Evolutionary conservation across 202 grass and related monocot species (phyloP).

Genomic region (Digitaria exilis): DNA sequence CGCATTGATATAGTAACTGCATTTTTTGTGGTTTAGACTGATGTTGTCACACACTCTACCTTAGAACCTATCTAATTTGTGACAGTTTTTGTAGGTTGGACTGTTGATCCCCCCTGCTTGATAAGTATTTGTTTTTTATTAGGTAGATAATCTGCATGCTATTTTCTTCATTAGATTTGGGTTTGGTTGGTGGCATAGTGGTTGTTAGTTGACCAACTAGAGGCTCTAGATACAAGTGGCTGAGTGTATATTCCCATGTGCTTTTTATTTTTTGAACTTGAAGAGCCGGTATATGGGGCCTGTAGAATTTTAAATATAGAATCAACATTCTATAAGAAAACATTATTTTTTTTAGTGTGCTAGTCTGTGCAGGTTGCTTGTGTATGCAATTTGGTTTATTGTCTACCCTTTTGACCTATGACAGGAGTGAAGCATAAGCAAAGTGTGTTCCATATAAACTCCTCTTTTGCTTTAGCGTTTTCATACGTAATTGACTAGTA

Average conservation of each 20-base stretch:
- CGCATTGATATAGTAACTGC: neutral
- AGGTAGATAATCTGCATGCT: constrained; percentile 7
- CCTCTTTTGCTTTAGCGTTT: constrained; percentile 26
- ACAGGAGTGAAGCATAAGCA: constrained; percentile 58
- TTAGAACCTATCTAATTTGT: constrained; percentile 27
- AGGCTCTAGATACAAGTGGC: constrained; percentile 41
- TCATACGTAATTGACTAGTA: constrained; percentile 36
- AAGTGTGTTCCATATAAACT: constrained; percentile 32
- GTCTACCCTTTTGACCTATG: constrained; percentile 39
- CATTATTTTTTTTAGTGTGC: neutral
- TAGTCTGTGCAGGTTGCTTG: constrained; percentile 20
- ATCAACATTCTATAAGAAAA: neutral
- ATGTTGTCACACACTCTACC: neutral
- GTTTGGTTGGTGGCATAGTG: constrained; percentile 51
- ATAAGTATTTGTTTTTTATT: constrained; percentile 17
- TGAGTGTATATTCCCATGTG: constrained; percentile 32
- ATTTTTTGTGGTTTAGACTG: neutral
- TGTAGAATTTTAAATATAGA: neutral
- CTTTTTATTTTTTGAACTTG: constrained; percentile 26
- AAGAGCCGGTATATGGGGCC: neutral
- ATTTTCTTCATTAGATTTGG: constrained; percentile 38
- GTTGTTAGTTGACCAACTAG: constrained; percentile 58
- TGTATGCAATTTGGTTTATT: constrained; percentile 42
- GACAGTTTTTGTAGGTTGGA: constrained; percentile 21
- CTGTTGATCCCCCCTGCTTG: constrained; percentile 18